These are phyloP conservation scores for Kodamaea plutei DNA, from an alignment of 1,139 yeast species.

Conservation along the genomic window DNA sequence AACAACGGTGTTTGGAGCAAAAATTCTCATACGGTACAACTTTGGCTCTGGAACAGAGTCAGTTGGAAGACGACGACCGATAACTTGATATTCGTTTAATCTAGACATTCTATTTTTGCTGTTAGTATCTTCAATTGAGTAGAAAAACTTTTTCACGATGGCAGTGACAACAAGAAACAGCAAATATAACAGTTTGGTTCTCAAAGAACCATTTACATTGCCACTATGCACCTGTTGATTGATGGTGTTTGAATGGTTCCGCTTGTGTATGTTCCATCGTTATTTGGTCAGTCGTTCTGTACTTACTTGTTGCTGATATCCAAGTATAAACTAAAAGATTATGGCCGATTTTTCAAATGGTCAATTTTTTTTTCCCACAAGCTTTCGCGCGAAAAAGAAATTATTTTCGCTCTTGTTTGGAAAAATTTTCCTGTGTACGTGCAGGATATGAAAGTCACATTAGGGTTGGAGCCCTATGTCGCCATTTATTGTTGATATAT, in stretches of 20 bases:
- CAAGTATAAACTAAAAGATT: constrained; percentile 13
- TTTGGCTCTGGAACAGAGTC: constrained; percentile 99
- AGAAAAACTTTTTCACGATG: constrained; percentile 1
- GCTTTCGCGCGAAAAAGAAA: constrained; percentile 2
- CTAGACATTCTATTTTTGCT: constrained; percentile 55
- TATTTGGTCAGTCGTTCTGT: too few species aligned
- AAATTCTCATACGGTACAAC: constrained; percentile 99
- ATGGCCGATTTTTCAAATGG: constrained; percentile 10
- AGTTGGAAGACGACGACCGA: constrained; percentile 99
- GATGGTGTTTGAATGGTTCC: too few species aligned
- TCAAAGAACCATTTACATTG: too few species aligned
- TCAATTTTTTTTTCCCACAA: constrained; percentile 6
- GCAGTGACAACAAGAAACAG: too few species aligned
- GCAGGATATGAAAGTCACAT: constrained; percentile 8
- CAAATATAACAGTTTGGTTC: too few species aligned
- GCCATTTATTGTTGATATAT: too few species aligned
- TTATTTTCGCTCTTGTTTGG: constrained; percentile 3
- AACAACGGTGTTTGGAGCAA: constrained; percentile 98
- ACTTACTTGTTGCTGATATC: constrained; percentile 16
- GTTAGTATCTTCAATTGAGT: constrained; percentile 23
- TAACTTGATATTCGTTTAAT: constrained; percentile 99
- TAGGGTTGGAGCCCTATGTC: constrained; percentile 14
- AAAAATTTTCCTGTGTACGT: constrained; percentile 9
- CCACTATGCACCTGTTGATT: too few species aligned
- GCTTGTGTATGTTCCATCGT: too few species aligned